Base-by-base conservation (phyloP, 352 stramenopile genomes). In the Phytopythium vexans region DNA sequence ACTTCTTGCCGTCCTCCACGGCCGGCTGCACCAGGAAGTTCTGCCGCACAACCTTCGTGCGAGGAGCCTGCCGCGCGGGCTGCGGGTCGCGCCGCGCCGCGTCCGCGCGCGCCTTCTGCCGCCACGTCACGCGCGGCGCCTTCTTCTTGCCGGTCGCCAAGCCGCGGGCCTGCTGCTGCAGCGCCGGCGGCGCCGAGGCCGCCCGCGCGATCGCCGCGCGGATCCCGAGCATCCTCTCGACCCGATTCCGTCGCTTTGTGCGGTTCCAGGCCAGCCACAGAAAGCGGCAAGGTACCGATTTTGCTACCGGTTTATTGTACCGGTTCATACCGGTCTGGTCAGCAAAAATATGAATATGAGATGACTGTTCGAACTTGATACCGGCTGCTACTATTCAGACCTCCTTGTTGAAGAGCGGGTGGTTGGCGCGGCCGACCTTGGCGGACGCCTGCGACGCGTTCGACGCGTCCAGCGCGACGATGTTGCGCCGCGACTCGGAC, bases 1-100 rank as follows among this genome's bases (percentile, higher is more conserved):
- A 94, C 67, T 82, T 88, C 62, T 94, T 92, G 57, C 81, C 84
- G 38, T 94, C 84, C 47, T 89, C 77, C 33, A 62, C 58, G 0
- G 70, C 54, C 10, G 77, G 64, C 21, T 69, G 60, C 33, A 86
- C 48, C 16, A 90, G 54, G 49, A 71, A 80, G 66, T 94, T 94
- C 52, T 74, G 61, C 44, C 77, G 71, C 53, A 62, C 46, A 10
- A 77, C 61, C 47, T 78, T 78, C 21, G 65, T 56, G 21, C 84
- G 84, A 41, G 70, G 65, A 14, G 74, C 52, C 53, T 85, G 78
- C 41, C 72, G 73, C 37, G 71, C 70, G 34, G 66, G 49, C 31
- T 51, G 49, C 16, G 72, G 69, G 45, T 77, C 72, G 49, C 66
- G 66, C 48, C 65, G 68, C 34, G 48, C 60, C 62, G 82, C 77